Evolutionary conservation across 2,329 filamentous ascomycete species (phyloP).

Genomic region (Talaromyces marneffei): DNA sequence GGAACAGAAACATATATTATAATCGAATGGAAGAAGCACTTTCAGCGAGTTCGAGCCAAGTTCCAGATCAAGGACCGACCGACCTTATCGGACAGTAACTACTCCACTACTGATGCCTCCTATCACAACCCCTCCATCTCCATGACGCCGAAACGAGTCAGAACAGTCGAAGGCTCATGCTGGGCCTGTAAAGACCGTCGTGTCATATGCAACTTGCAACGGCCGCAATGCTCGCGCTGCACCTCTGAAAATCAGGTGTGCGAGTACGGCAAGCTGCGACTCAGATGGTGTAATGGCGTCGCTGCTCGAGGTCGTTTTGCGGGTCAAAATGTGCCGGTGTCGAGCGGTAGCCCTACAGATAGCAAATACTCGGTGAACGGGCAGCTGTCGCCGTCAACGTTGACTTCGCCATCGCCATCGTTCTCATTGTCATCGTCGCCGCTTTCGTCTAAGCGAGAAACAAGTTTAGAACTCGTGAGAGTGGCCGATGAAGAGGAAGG

Average conservation of each 20-base stretch:
- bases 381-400: not conserved
- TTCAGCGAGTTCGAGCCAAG: not conserved
- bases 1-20: not conserved
- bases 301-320: slow-evolving; percentile 18
- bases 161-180: slow-evolving; percentile 38
- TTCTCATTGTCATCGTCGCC: not conserved
- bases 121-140: not conserved
- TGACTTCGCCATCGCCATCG: not conserved
- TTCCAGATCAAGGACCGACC: not conserved
- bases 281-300: slow-evolving; percentile 39
- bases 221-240: slow-evolving; percentile 37
- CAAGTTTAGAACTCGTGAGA: not conserved
- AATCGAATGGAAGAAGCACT: not conserved
- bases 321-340: slow-evolving; percentile 13
- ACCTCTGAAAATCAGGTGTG: slow-evolving; percentile 20
- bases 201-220: slow-evolving; percentile 40
- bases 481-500: not conserved
- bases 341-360: not conserved
- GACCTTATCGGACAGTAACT: not conserved
- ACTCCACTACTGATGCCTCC: slow-evolving; percentile 5
- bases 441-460: not conserved
- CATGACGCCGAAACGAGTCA: slow-evolving; percentile 21
- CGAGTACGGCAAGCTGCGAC: slow-evolving; percentile 36
- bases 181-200: slow-evolving; percentile 43
- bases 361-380: not conserved